Conservation (phyloP, 306 rosid genomes). For the Casuarina glauca region DNA sequence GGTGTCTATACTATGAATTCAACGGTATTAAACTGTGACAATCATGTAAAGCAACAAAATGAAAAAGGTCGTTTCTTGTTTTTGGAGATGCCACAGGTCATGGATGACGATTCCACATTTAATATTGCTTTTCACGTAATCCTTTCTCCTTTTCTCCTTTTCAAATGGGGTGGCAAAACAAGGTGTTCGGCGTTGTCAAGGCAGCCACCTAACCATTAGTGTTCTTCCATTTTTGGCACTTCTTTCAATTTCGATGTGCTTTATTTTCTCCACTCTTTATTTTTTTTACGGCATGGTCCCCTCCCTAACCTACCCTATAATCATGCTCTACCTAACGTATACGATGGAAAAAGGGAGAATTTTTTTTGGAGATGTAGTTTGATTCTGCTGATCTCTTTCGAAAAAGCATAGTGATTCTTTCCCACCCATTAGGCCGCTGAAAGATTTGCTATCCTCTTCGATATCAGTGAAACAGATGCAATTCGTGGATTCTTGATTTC, state of each 20-base stretch:
- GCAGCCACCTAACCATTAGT: too few relatives aligned
- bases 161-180: too few relatives aligned
- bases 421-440: conserved; percentile 33
- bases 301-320: not conserved
- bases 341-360: not conserved
- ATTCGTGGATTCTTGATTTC: not conserved
- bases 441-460: conserved; percentile 44
- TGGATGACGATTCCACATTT: too few relatives aligned
- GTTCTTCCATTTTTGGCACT: not conserved
- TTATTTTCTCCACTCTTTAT: not conserved
- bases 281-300: not conserved
- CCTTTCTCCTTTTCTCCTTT: too few relatives aligned
- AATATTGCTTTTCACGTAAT: too few relatives aligned
- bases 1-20: not conserved
- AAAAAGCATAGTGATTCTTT: conserved; percentile 34
- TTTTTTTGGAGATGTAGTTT: not conserved
- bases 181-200: too few relatives aligned
- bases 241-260: not conserved
- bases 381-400: conserved; percentile 28
- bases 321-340: not conserved
- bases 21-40: not conserved
- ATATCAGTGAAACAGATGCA: conserved; percentile 21
- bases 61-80: not conserved
- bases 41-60: not conserved
- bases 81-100: not conserved